phyloP scores from a whole-genome alignment of 495 filamentous ascomycete species.

The Cercophora newfieldiana region DNA sequence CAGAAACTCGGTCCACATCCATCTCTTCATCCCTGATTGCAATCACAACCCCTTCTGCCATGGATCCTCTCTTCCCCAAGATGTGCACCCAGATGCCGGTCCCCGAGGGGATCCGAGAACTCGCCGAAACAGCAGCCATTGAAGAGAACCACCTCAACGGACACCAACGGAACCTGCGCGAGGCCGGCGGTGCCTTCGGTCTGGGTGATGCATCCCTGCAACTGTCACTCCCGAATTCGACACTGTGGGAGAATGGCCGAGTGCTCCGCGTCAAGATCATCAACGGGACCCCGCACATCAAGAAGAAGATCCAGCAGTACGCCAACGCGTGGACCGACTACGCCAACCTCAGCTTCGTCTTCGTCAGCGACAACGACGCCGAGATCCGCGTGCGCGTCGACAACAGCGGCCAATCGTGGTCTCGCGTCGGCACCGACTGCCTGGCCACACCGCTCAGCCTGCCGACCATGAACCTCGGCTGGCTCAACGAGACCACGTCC shows the following conservation, averaged over 20 bases:
- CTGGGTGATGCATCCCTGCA: no score
- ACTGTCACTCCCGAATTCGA: no score
- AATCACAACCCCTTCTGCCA: background rate
- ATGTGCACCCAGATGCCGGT: constrained; percentile 12
- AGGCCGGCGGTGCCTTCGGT: no score
- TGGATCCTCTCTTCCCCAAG: constrained; percentile 1
- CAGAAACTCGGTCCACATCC: background rate
- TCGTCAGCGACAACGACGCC: constrained; percentile 3
- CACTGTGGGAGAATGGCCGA: constrained; percentile 13
- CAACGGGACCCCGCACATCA: constrained; percentile 10
- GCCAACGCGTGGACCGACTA: constrained; percentile 3
- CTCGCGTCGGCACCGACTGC: constrained; percentile 5
- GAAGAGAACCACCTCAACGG: constrained; percentile 11
- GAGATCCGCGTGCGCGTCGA: constrained; percentile 11
- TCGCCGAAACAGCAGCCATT: background rate
- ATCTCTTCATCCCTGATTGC: background rate
- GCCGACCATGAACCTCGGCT: constrained; percentile 15
- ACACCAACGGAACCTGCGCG: background rate
- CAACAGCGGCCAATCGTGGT: constrained; percentile 5
- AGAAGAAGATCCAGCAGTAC: constrained; percentile 15
- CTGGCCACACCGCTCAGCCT: background rate
- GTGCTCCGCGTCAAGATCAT: constrained; percentile 15
- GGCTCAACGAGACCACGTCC: constrained; percentile 5
- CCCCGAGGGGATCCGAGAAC: background rate
- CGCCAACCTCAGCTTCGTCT: constrained; percentile 13